These are phyloP conservation scores for Hyphopichia buzzinii DNA, from an alignment of 1,139 yeast species.

Conservation along the genomic window DNA sequence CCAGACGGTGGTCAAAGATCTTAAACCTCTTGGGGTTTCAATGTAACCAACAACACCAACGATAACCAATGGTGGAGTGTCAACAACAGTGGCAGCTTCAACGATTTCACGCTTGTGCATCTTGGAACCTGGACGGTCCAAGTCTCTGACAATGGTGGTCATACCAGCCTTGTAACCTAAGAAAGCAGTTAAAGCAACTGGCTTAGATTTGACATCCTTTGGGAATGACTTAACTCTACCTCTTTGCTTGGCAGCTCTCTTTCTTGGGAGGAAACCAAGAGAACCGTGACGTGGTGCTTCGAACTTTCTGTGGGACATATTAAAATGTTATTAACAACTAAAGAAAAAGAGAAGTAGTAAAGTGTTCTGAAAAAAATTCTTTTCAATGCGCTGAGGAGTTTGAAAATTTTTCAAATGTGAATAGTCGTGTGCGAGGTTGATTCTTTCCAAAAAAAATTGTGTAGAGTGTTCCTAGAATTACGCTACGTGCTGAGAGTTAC, in stretches of 20 bases:
- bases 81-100: constrained; percentile 99
- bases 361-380: neutral
- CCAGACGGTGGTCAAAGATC: constrained; percentile 99
- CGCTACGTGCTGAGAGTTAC: neutral
- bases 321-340: constrained; percentile 25
- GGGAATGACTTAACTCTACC: constrained; percentile 99
- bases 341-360: constrained; percentile 12
- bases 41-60: constrained; percentile 99
- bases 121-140: constrained; percentile 99
- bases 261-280: constrained; percentile 99
- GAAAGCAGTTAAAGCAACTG: constrained; percentile 99
- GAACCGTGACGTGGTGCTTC: constrained; percentile 99
- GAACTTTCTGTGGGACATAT: constrained; percentile 99
- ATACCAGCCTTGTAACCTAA: constrained; percentile 99
- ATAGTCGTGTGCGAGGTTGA: neutral
- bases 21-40: constrained; percentile 99
- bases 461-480: neutral
- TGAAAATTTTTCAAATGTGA: constrained; percentile 6
- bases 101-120: constrained; percentile 99
- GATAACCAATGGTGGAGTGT: constrained; percentile 98
- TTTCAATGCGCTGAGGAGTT: neutral
- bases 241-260: constrained; percentile 98
- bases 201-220: constrained; percentile 96
- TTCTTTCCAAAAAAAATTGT: neutral
- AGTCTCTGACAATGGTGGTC: constrained; percentile 99